Evolutionary conservation across 192 early-diverging fungal genomes (phyloP).

Genomic region (Chytriomyces sp.): DNA sequence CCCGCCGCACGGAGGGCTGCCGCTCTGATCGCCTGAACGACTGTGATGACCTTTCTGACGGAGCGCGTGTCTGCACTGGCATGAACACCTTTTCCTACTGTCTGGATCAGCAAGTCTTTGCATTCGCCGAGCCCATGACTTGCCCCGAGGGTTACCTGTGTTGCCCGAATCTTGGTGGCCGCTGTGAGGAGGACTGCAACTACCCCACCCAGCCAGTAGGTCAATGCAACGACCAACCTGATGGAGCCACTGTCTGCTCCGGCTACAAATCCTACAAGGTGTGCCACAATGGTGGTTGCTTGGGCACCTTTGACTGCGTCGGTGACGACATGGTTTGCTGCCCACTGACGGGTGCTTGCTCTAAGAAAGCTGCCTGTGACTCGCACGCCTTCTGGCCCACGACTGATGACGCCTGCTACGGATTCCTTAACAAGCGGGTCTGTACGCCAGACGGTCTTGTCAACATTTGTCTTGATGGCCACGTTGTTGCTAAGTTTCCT

Average conservation of each 20-base stretch:
- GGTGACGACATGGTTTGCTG: constrained; percentile 21
- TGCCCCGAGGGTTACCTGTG: constrained; percentile 25
- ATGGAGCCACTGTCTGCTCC: constrained; percentile 16
- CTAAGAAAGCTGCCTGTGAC: neutral
- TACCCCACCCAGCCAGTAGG: constrained; percentile 21
- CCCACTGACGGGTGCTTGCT: constrained; percentile 5
- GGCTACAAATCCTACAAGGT: constrained; percentile 23
- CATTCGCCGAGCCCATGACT: neutral
- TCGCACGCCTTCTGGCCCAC: neutral
- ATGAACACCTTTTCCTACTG: constrained; percentile 24
- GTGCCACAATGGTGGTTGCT: constrained; percentile 20
- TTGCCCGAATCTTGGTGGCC: constrained; percentile 20
- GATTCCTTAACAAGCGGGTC: constrained; percentile 12
- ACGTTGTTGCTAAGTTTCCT: constrained; percentile 10
- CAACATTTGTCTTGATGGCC: constrained; percentile 9
- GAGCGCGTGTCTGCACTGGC: constrained; percentile 26
- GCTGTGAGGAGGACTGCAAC: constrained; percentile 24
- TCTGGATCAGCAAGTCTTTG: constrained; percentile 16
- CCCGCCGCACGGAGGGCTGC: neutral
- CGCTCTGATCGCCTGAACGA: neutral
- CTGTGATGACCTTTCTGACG: neutral
- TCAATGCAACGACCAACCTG: constrained; percentile 12
- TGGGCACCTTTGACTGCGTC: constrained; percentile 24
- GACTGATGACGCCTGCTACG: neutral
- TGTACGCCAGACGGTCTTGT: neutral